Percentiles rank a stretch among this genome's conserved stretches.
Evolutionary conservation across 2,329 filamentous ascomycete genomes (phyloP).

Genomic region (Cercospora brassicicola): DNA sequence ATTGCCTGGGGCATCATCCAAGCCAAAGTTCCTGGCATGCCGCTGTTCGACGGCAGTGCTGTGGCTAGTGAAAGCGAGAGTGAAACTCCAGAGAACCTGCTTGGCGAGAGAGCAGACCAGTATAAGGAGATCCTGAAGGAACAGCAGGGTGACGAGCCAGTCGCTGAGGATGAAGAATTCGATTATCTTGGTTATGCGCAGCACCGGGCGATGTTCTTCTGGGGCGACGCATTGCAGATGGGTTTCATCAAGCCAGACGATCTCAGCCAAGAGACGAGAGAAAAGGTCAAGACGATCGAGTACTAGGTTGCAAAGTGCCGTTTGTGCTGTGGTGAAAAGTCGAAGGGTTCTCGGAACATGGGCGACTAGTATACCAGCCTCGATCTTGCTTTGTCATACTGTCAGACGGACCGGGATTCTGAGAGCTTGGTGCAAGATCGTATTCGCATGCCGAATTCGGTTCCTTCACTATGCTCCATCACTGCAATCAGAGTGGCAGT

Average conservation of each 20-base stretch:
- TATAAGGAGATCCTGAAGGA: conserved; percentile 29
- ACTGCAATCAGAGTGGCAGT: neutral
- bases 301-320: conserved; percentile 47
- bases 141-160: conserved; percentile 46
- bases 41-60: conserved; percentile 45
- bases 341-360: neutral
- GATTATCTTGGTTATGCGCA: conserved; percentile 92
- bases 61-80: conserved; percentile 22
- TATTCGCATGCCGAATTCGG: neutral
- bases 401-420: neutral
- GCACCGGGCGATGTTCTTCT: conserved; percentile 88
- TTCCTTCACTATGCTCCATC: neutral
- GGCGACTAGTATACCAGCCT: neutral
- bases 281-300: conserved; percentile 68
- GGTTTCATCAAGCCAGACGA: conserved; percentile 75
- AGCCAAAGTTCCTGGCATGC: conserved; percentile 77
- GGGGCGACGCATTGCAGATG: conserved; percentile 80
- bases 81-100: conserved; percentile 36
- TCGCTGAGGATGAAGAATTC: conserved; percentile 71
- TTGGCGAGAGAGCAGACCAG: conserved; percentile 34
- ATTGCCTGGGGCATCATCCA: conserved; percentile 96
- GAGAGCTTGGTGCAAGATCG: neutral
- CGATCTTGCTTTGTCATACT: neutral
- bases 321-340: neutral
- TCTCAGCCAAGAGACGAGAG: conserved; percentile 66